Base-by-base conservation (phyloP, 192 early-diverging fungal species). In the Gryganskiella cystojenkinii region DNA sequence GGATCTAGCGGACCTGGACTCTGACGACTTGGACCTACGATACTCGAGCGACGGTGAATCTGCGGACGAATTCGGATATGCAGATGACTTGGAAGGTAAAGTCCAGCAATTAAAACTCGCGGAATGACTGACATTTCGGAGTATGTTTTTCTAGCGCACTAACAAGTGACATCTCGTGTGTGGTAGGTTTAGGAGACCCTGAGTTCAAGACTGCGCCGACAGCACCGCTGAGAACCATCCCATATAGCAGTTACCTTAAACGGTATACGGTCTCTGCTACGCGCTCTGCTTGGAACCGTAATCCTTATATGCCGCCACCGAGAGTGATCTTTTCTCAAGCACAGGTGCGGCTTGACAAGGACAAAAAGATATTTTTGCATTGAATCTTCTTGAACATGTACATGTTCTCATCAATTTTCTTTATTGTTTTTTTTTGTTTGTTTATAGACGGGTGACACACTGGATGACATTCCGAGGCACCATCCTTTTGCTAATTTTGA, bases 231-330 rank as follows among this genome's bases (percentile, higher is more conserved):
- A 67, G 78, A 56, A 87, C 88, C 20, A 89, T 89, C 61, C 86
- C 88, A 4, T 89, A 89, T 57, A 83, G 86, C 27, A 79, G 72
- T 22, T 89, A 88, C 50, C 82, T 89, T 10, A 85, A 78, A 28
- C 50, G 86, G n/a, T 88, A 83, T 57, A 50, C 50, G 24, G 69
- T 86, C 14, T 62, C 75, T 14, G 55, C 80, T 22, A 56, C 61
- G 15, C 67, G 58, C 24, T 52, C 65, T 9, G 55, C 42, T 13
- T 50, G 56, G 25, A 44, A 56, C 17, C 61, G 69, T 17, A 84
- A 71, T 42, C 78, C 85, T 2, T 89, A 80, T 61, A 56, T 89
- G 31, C 81, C 82, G 15, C 87, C 87, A 8, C 81, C 86, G 0
- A 80, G 80, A 28, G 64, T 74, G 24, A 46, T 47, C 4, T 84